These are phyloP conservation scores for Cryptococcus sp. DNA, from an alignment of 1,284 basidiomycete genomes.

Conservation along the genomic window DNA sequence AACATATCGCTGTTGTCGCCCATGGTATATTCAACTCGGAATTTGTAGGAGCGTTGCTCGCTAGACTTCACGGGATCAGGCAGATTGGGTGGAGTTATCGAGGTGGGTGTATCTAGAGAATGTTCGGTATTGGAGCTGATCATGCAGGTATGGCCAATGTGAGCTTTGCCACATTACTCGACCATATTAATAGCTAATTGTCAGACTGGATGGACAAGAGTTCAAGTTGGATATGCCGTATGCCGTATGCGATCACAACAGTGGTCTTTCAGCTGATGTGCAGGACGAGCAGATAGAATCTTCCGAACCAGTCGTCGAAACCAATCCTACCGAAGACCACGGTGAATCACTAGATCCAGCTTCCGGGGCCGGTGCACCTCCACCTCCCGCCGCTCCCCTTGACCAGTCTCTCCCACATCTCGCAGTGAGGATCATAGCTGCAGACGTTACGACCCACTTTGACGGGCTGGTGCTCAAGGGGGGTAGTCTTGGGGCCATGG, in stretches of 20 bases:
- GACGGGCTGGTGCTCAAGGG: constrained; percentile 58
- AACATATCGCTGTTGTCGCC: constrained; percentile 44
- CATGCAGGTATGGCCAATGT: constrained; percentile 48
- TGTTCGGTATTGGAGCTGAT: background rate
- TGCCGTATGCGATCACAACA: constrained; percentile 4
- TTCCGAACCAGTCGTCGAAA: constrained; percentile 2
- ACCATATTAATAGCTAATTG: background rate
- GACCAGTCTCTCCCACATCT: constrained; percentile 22
- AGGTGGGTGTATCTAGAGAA: constrained; percentile 17
- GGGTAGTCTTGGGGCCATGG: constrained; percentile 68
- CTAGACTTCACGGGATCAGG: constrained; percentile 39
- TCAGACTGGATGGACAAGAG: constrained; percentile 50
- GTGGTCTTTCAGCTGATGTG: background rate
- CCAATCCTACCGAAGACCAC: background rate
- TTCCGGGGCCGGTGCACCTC: constrained; percentile 1
- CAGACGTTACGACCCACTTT: constrained; percentile 47
- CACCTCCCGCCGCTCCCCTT: constrained; percentile 15
- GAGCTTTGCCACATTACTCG: constrained; percentile 1
- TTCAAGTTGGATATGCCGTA: constrained; percentile 46
- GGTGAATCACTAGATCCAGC: constrained; percentile 25
- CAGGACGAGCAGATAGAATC: constrained; percentile 19
- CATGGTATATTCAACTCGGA: constrained; percentile 50
- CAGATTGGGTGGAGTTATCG: constrained; percentile 44
- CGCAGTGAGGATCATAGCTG: constrained; percentile 30
- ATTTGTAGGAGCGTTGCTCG: constrained; percentile 40